Evolutionary conservation across 2,329 filamentous ascomycete genomes (phyloP).

Genomic region (Huntiella omanensis): DNA sequence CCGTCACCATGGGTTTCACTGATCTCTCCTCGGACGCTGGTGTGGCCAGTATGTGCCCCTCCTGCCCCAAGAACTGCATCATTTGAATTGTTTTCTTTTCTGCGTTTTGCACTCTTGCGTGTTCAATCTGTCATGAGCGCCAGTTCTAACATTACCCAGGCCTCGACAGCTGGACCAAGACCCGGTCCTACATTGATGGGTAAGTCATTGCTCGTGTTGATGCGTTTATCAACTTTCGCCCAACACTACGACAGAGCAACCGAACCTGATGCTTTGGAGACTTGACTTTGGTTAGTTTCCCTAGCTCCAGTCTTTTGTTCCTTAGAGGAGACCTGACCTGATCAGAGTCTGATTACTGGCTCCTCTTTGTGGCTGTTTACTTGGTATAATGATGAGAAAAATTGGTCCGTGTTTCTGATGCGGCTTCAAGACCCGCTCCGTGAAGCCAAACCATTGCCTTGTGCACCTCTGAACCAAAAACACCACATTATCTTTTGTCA

Average conservation of each 20-base stretch:
- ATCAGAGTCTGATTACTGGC: no score
- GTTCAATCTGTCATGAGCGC: conserved; percentile 7
- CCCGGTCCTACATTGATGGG: conserved; percentile 68
- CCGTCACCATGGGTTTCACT: conserved; percentile 46
- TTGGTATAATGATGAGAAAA: conserved; percentile 46
- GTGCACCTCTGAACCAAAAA: conserved; percentile 51
- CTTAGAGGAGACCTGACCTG: not conserved
- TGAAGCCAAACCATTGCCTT: conserved; percentile 55
- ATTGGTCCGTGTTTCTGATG: conserved; percentile 93
- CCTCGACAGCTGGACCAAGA: conserved; percentile 55
- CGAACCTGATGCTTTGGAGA: no score
- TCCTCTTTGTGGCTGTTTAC: not conserved
- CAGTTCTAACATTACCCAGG: conserved; percentile 23
- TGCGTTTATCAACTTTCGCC: not conserved
- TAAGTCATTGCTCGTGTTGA: conserved; percentile 28
- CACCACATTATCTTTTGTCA: not conserved
- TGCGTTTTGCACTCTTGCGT: conserved; percentile 1
- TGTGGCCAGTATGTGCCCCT: conserved; percentile 24
- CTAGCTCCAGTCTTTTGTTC: no score
- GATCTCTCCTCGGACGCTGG: conserved; percentile 49
- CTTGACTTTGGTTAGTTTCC: no score
- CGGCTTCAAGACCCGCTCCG: conserved; percentile 74
- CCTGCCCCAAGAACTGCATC: conserved; percentile 13
- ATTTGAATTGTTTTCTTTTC: conserved; percentile 11
- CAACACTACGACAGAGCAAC: not conserved